Base-by-base conservation (phyloP, 2,329 filamentous ascomycete genomes). In the Fusarium cyanostomum region DNA sequence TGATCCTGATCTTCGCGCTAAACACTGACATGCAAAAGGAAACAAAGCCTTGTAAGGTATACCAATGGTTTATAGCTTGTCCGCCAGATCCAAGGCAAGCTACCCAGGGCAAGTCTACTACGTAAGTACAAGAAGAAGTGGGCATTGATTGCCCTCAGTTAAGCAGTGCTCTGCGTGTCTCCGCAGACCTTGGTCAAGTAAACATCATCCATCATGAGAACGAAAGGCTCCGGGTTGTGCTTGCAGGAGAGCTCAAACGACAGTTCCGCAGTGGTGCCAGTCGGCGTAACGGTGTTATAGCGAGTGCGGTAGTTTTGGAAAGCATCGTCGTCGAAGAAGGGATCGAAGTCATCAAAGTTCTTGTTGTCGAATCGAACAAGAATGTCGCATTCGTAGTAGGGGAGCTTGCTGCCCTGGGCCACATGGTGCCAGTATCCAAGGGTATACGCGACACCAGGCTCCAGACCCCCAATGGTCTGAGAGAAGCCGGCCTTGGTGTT, bases 281-380 rank as follows among this genome's bases (percentile, higher is more conserved):
- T 18, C 10, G 46, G 45, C 4, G 28, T 9, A 5, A 62, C 37
- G 16, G 21, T 37, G 28, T 24, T 30, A 41, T 38, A 41, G 5
- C 33, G 52, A 10, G 57, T 56, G 12, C 41, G 37, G 38, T 53
- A 62, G 9, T 33, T 16, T 11, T 8, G n/a, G 21, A 35, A 46
- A 9, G 46, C 56, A n/a, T 28, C 16, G 6, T 33, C 7, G 1
- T 52, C 45, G 1, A 10, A 43, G 42, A 65, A 62, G n/a, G 61
- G 61, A 27, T 64, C 57, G 26, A 64, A 65, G 2, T 45, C 15
- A 21, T 57, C 61, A 28, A 64, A 51, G 16, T 52, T 38, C 5
- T 24, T 35, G 3, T 10, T 7, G 5, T 41, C 46, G 4, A 64
- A 38, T 7, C n/a, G 56, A 28, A 65, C 61, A 5, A 49, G 33